Evolutionary conservation across 164 flowering plant genomes (phyloP).

Genomic region (Paratinospora sagittata): DNA sequence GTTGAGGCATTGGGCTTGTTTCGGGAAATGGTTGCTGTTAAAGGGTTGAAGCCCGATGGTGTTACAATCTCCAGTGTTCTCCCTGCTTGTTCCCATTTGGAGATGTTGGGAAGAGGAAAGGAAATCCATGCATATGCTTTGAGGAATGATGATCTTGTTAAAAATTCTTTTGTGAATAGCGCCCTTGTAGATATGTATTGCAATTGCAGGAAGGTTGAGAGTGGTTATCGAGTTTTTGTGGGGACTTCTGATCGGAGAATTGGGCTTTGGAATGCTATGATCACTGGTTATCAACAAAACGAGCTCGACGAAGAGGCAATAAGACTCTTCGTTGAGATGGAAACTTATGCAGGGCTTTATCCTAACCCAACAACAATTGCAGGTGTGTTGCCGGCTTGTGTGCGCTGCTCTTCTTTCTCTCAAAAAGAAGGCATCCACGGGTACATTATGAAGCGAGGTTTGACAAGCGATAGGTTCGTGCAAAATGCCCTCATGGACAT

Average conservation of each 20-base stretch:
- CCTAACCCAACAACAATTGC: conserved; percentile 11
- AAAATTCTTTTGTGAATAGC: conserved; percentile 10
- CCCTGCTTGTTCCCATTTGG: too few species aligned
- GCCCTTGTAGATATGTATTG: conserved; percentile 11
- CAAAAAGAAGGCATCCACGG: conserved; percentile 11
- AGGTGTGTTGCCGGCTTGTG: conserved; percentile 13
- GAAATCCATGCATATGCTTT: conserved; percentile 9
- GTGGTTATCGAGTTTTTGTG: conserved; percentile 7
- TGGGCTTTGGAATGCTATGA: conserved; percentile 13
- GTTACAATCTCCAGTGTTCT: too few species aligned
- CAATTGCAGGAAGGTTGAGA: too few species aligned
- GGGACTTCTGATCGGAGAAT: conserved; percentile 4
- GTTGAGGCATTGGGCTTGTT: conserved; percentile 7
- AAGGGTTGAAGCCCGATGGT: too few species aligned
- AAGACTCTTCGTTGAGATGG: too few species aligned
- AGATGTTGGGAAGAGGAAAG: conserved; percentile 4
- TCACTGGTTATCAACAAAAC: conserved; percentile 4
- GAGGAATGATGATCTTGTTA: conserved; percentile 4
- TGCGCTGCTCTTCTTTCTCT: background rate
- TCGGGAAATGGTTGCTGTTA: conserved; percentile 5
- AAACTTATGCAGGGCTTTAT: too few species aligned
- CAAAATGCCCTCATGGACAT: too few species aligned
- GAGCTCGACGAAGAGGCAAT: conserved; percentile 1
- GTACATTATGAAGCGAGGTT: conserved; percentile 8
- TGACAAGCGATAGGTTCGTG: too few species aligned